These are phyloP conservation scores for Pugionium cornutum DNA, from an alignment of 345 rosid genomes.

Conservation along the genomic window DNA sequence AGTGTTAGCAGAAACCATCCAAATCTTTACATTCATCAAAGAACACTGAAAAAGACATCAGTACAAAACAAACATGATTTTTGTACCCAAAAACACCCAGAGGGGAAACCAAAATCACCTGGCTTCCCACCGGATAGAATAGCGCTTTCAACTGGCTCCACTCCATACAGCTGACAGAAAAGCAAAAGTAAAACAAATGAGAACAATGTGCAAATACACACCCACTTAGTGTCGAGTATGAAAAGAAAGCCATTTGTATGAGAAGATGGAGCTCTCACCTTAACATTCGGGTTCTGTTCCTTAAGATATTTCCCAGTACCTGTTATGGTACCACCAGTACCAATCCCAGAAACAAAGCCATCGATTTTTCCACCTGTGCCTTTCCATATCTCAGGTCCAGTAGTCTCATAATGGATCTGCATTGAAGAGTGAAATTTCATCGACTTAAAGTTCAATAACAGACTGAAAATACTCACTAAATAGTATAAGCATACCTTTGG, in stretches of 20 bases:
- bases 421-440: background rate
- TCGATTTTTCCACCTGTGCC: slow-evolving; percentile 78
- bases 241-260: background rate
- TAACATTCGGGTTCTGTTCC: slow-evolving; percentile 71
- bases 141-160: slow-evolving; percentile 85
- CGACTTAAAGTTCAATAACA: slow-evolving; percentile 6
- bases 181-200: slow-evolving; percentile 22
- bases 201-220: slow-evolving; percentile 9
- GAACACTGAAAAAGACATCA: background rate
- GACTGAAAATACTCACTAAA: slow-evolving; percentile 8
- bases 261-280: slow-evolving; percentile 46
- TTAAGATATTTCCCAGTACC: slow-evolving; percentile 84
- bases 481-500: slow-evolving; percentile 55
- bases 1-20: background rate
- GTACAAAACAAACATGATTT: background rate
- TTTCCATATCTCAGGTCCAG: slow-evolving; percentile 95
- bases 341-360: slow-evolving; percentile 85
- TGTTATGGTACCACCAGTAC: slow-evolving; percentile 93
- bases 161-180: slow-evolving; percentile 61
- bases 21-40: background rate
- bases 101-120: slow-evolving; percentile 47
- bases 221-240: background rate
- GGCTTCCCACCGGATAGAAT: slow-evolving; percentile 84
- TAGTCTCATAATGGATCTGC: slow-evolving; percentile 84
- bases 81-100: background rate